Base-by-base conservation (phyloP, 2,329 filamentous ascomycete species). In the Ilyonectria mors-panacis region DNA sequence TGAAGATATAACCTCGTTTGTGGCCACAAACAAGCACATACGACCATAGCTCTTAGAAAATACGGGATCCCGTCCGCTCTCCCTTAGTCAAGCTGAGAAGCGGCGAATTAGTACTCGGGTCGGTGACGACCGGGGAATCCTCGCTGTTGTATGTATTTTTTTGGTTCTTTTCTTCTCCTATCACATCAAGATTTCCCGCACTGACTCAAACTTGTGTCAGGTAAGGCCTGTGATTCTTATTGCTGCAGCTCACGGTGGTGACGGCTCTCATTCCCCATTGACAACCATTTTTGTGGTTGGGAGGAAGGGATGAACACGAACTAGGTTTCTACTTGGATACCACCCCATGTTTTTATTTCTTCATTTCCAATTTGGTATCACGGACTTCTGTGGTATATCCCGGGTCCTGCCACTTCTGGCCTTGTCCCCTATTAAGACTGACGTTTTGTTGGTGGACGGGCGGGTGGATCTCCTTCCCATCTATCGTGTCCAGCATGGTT, bases 401-500 rank as follows among this genome's bases (percentile, higher is more conserved):
- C 30, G 12, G 30, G 8, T 33, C 33, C 26, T 47, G 39, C 39
- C 9, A 6, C 15, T n/a, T 19, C 39, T 59, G 45, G 50, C 55
- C 51, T 37, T 44, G 63, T 66, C 66, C 58, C 53, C 33, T 10
- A 30, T 19, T 26, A 44, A 63, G 47, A 65, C 69, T 54, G 63
- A 47, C 55, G 63, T 63, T 70, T 55, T 58, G 54, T 58, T 30
- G 33, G 39, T 50, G 55, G 55, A 54, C 47, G 63, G 55, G 56
- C 47, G 63, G 45, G 61, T 54, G 59, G 33, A 67, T 63, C 67
- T 30, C 63, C 66, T 62, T 61, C 65, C 65, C 56, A 58, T 71
- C 59, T 53, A 60, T 69, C 65, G 60, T 72, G 60, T 56, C 58
- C 51, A 62, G 59, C 61, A 59, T 63, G 58, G 54, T 69, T 63